A percentile compares a stretch with the other conserved stretches of the same genome.
These are phyloP conservation scores for Microcera coccophila DNA, from an alignment of 2,329 filamentous ascomycete genomes.

Conservation along the genomic window DNA sequence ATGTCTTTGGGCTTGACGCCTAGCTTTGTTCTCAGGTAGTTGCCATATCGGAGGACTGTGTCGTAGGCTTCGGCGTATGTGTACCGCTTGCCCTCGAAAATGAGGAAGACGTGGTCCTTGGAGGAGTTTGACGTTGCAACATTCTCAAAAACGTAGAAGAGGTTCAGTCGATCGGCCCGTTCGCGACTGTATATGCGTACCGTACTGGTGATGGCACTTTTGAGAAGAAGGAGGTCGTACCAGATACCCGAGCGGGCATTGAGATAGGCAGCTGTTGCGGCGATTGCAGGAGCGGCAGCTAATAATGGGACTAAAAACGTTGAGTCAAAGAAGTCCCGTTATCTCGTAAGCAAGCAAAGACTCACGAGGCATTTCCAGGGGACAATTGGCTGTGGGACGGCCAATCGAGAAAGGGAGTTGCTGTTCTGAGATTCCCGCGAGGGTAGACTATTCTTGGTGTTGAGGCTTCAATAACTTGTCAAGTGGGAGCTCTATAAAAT, in stretches of 20 bases:
- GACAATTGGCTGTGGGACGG: background rate
- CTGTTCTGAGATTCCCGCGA: constrained; percentile 2
- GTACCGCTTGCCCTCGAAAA: constrained; percentile 65
- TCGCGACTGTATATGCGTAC: constrained; percentile 45
- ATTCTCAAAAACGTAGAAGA: constrained; percentile 72
- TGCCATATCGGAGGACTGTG: constrained; percentile 64
- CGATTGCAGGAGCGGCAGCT: constrained; percentile 57
- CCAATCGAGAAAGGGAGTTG: background rate
- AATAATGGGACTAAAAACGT: constrained; percentile 46
- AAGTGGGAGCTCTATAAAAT: no score
- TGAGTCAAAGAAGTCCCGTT: constrained; percentile 4
- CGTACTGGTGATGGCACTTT: constrained; percentile 45
- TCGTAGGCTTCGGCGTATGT: constrained; percentile 76
- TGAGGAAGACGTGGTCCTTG: constrained; percentile 56
- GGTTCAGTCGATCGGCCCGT: constrained; percentile 58
- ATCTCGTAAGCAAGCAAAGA: background rate
- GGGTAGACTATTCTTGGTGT: constrained; percentile 8
- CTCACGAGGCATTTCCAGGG: background rate
- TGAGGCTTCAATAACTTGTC: no score
- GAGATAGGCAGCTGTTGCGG: constrained; percentile 69
- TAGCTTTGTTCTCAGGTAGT: constrained; percentile 65
- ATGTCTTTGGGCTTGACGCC: constrained; percentile 67
- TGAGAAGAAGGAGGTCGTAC: constrained; percentile 63
- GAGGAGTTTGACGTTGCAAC: constrained; percentile 51
- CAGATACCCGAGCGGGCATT: constrained; percentile 66